Evolutionary conservation across 2,329 filamentous ascomycete genomes (phyloP).

Genomic region (Colletotrichum siamense): DNA sequence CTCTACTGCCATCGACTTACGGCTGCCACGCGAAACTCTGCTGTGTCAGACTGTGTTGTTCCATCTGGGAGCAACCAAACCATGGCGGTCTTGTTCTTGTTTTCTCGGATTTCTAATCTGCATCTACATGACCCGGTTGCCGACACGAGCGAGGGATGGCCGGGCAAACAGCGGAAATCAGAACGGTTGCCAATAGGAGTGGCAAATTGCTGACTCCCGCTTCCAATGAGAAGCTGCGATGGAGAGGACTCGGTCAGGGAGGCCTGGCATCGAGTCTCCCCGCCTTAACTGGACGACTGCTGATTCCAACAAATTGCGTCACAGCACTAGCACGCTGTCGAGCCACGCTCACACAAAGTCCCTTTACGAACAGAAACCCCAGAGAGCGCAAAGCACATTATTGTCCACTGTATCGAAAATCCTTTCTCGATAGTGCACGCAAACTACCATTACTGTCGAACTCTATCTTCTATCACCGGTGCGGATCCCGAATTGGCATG

Average conservation of each 20-base stretch:
- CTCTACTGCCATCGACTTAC: neutral
- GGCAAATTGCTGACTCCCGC: conserved; percentile 4
- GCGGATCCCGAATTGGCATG: neutral
- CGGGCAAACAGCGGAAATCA: neutral
- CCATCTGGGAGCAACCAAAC: neutral
- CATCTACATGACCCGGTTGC: neutral
- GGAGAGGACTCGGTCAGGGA: neutral
- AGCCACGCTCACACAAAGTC: neutral
- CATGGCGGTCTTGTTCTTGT: neutral
- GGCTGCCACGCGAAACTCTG: neutral
- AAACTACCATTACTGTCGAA: neutral
- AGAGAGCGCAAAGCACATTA: neutral
- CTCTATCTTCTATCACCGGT: neutral
- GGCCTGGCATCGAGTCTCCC: neutral
- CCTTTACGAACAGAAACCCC: neutral
- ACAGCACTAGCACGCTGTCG: conserved; percentile 13
- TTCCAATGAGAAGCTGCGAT: conserved; percentile 3
- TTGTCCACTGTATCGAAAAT: neutral
- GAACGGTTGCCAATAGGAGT: neutral
- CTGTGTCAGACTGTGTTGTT: neutral
- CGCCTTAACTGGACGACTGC: neutral
- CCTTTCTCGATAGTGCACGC: neutral
- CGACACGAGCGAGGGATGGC: neutral
- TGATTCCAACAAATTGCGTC: conserved; percentile 20
- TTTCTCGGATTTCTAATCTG: conserved; percentile 15